Evolutionary conservation across 208 protist genomes (phyloP), one percentile per base, ranked within the genome.

Genomic region (Crithidia bombi): DNA sequence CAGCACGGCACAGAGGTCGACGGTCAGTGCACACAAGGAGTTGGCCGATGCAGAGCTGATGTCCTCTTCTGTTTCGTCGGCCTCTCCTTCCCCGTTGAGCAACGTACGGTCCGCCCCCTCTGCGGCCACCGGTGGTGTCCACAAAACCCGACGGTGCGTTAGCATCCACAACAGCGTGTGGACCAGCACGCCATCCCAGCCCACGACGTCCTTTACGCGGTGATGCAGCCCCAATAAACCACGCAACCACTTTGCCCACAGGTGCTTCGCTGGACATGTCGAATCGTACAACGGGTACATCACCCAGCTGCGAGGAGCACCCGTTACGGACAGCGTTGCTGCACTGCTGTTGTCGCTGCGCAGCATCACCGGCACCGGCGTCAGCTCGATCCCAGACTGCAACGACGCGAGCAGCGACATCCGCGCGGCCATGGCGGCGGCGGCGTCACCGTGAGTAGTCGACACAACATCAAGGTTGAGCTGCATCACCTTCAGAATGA

Each of bases 131-230:
- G 10, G 5, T 32, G 25, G 51, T 32, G 67, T 23, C 49, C 71
- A 77, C 39, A 80, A n/a, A 28, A 50, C 50, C 26, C 62, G 35
- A 36, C 73, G 72, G 56, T 83, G 76, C 0, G 75, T 44, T 28
- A 87, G 64, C 21, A 66, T 56, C 85, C 85, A 90, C 59, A 82
- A 67, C 38, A 87, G 70, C 4, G 57, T 49, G 55, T 87, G 81
- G 50, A 65, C 66, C 44, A 90, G 71, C 39, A 87, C 38, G 9
- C 26, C 49, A 50, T 90, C 85, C 79, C 75, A 85, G 36, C 74
- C 65, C 51, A 87, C 65, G 10, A 87, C 51, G 55, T 78, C 41
- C 62, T 80, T 79, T 51, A 86, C 62, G 44, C 52, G 47, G 26
- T 75, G 63, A 41, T 90, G 69, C 30, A 78, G 47, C 2, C 70